Conservation (phyloP, 2,329 filamentous ascomycete genomes). For the Trichoderma koningiopsis region DNA sequence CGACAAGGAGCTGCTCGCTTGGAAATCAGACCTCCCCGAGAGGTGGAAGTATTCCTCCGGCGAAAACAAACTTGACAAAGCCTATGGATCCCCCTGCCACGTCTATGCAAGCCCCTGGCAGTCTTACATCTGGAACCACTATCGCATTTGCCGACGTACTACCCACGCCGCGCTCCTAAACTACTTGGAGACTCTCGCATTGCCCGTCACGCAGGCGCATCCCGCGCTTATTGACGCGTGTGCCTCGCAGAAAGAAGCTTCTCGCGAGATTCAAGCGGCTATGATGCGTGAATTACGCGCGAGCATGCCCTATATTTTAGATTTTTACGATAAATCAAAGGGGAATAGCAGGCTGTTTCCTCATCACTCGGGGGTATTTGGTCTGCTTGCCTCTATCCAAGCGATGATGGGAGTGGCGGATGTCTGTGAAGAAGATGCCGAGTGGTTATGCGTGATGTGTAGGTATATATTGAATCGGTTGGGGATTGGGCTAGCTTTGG, state of each 20-base stretch:
- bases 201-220: neutral
- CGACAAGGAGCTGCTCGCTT: neutral
- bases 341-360: neutral
- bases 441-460: neutral
- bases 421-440: neutral
- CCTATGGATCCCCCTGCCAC: neutral
- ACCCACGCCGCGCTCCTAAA: neutral
- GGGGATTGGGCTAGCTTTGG: slow-evolving; percentile 4
- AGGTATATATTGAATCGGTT: neutral
- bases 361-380: slow-evolving; percentile 7
- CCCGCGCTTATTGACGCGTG: neutral
- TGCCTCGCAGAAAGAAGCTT: neutral
- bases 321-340: neutral
- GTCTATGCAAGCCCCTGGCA: neutral
- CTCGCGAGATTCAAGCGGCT: neutral
- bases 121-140: neutral
- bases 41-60: neutral
- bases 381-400: neutral
- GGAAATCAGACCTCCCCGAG: neutral
- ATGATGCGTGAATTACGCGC: neutral
- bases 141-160: neutral
- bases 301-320: neutral
- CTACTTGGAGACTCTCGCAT: neutral
- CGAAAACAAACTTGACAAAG: neutral
- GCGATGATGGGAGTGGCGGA: neutral